A percentile compares a stretch with the other conserved stretches of the same genome.
These are phyloP conservation scores for Geotrichum ghanense DNA, from an alignment of 805 yeast species.

Conservation along the genomic window DNA sequence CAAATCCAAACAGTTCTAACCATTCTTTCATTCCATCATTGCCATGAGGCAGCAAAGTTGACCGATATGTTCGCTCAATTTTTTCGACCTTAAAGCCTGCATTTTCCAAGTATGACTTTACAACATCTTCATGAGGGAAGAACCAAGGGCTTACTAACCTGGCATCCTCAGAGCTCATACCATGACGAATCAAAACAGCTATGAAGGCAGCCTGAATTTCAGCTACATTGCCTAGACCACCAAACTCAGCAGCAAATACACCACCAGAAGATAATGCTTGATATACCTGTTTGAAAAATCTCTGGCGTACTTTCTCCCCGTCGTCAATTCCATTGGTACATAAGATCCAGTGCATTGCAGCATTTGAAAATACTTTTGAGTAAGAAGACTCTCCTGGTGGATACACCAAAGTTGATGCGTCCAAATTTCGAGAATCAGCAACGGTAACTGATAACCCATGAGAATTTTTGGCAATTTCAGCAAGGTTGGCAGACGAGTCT, in stretches of 20 bases:
- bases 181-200: constrained; percentile 6
- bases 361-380: constrained; percentile 18
- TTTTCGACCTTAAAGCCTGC: constrained; percentile 17
- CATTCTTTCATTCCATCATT: constrained; percentile 14
- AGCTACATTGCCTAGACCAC: constrained; percentile 19
- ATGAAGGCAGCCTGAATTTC: constrained; percentile 15
- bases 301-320: constrained; percentile 2
- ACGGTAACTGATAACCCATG: background rate
- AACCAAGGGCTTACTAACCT: constrained; percentile 15
- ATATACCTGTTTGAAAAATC: constrained; percentile 13
- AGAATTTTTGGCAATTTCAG: background rate
- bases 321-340: constrained; percentile 4
- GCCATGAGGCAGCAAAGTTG: constrained; percentile 13
- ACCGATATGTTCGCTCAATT: constrained; percentile 14
- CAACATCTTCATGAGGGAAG: constrained; percentile 11
- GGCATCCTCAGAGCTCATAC: constrained; percentile 8
- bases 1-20: constrained; percentile 19
- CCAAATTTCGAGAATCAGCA: background rate
- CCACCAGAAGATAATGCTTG: constrained; percentile 12
- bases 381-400: constrained; percentile 8
- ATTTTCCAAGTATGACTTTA: constrained; percentile 7
- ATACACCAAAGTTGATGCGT: background rate
- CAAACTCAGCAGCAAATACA: constrained; percentile 16
- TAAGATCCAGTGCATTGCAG: constrained; percentile 20
- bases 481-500: background rate